Base-by-base conservation (phyloP, 495 filamentous ascomycete species). In the Penicillium egyptiacum region DNA sequence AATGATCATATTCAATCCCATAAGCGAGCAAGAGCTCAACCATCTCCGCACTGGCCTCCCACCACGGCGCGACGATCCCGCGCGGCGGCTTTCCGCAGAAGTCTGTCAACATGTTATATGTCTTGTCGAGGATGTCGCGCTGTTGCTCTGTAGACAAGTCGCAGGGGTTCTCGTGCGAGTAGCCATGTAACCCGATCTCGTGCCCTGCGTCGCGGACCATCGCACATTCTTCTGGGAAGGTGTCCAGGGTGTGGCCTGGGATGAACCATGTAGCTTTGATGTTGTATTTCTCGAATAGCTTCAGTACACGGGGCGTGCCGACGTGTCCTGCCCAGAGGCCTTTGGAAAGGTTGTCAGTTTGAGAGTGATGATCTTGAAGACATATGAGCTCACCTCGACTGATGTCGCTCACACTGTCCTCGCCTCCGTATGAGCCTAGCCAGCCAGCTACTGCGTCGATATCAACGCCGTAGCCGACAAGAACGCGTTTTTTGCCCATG, bases 211-310 rank as follows among this genome's bases (percentile, higher is more conserved):
- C 89, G n/a, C 86, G 78, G 19, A 91, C 79, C 33, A 37, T 37
- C 67, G 84, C 81, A 4, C 66, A 86, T 88, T 90, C 86, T 65
- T 90, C 86, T 0, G 88, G 88, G 60, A 92, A 92, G 11, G 79
- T 89, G 62, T 91, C 88, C 16, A 92, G 76, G 0, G 84, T 87
- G 66, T 92, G 88, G 0, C 88, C 88, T 0, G 88, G 88, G 46
- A 92, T 91, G 65, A 92, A 92, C 85, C 87, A 92, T 3, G 88
- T 90, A 6, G 87, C 81, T 63, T 88, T 90, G 75, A 92, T 91
- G 45, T 85, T 80, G 75, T 91, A 88, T 65, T 89, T 90, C 7
- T 83, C 79, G 67, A 91, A 90, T 8, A 92, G 68, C 63, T 88
- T 89, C 28, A 92, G 75, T 3, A 92, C 70, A 14, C 88, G 83